phyloP scores from a whole-genome alignment of 805 yeast species.

The Millerozyma miso region DNA sequence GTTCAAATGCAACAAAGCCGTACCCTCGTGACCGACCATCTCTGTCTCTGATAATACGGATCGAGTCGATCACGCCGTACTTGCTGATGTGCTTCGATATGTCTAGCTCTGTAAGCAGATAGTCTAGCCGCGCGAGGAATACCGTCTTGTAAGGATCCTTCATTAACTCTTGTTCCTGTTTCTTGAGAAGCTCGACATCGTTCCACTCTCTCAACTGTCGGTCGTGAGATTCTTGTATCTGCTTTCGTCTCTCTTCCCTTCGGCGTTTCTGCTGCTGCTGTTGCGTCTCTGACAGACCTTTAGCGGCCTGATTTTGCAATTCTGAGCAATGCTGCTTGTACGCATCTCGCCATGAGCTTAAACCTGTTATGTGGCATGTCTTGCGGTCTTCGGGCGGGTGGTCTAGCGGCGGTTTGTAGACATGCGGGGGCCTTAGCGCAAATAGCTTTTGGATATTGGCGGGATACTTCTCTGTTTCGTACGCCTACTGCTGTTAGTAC shows the following conservation, averaged over 20 bases:
- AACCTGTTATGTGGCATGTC: slow-evolving; percentile 45
- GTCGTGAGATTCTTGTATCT: slow-evolving; percentile 10
- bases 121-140: slow-evolving; percentile 71
- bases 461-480: slow-evolving; percentile 30
- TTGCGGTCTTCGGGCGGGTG: slow-evolving; percentile 43
- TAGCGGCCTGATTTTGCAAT: slow-evolving; percentile 2
- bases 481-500: slow-evolving; percentile 9
- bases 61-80: slow-evolving; percentile 67
- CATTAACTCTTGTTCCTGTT: slow-evolving; percentile 24
- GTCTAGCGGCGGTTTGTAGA: slow-evolving; percentile 47
- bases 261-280: slow-evolving; percentile 4
- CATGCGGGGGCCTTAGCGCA: slow-evolving; percentile 54
- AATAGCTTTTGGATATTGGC: slow-evolving; percentile 48
- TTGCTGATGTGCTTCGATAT: slow-evolving; percentile 55
- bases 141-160: slow-evolving; percentile 74
- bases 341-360: slow-evolving; percentile 29
- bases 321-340: slow-evolving; percentile 26
- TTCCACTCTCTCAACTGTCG: slow-evolving; percentile 32
- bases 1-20: slow-evolving; percentile 71
- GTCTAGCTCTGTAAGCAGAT: slow-evolving; percentile 61
- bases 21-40: slow-evolving; percentile 68
- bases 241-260: slow-evolving; percentile 6
- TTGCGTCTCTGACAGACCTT: slow-evolving; percentile 1
- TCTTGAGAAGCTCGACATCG: slow-evolving; percentile 24
- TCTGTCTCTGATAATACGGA: slow-evolving; percentile 33